Percentiles rank a stretch among this genome's conserved stretches.
phyloP scores from a whole-genome alignment of 2,329 filamentous ascomycete species.

The Cercospora sp. region DNA sequence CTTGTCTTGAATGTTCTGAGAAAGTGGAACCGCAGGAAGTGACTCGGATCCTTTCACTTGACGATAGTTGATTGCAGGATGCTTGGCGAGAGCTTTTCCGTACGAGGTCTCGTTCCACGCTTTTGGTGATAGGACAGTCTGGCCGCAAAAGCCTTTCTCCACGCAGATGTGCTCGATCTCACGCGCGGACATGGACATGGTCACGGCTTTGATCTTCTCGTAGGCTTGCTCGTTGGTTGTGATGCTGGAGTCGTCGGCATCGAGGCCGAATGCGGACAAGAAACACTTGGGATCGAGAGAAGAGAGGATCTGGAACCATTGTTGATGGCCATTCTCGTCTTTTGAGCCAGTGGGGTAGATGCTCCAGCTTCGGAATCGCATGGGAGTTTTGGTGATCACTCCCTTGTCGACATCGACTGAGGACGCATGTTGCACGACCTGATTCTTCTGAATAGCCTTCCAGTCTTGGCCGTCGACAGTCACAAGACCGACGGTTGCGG shows the following conservation, averaged over 20 bases:
- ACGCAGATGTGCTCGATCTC: constrained; percentile 49
- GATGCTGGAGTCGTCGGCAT: constrained; percentile 35
- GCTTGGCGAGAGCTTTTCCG: constrained; percentile 45
- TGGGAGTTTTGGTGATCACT: constrained; percentile 46
- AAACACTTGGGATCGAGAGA: constrained; percentile 50
- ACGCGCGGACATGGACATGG: constrained; percentile 41
- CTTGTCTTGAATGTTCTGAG: constrained; percentile 20
- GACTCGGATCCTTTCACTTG: constrained; percentile 15
- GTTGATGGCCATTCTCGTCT: constrained; percentile 31
- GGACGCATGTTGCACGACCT: constrained; percentile 33
- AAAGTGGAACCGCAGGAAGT: constrained; percentile 18
- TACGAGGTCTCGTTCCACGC: constrained; percentile 49
- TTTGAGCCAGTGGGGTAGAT: constrained; percentile 53
- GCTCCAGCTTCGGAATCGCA: constrained; percentile 46
- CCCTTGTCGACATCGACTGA: constrained; percentile 32
- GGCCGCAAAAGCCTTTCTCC: constrained; percentile 36
- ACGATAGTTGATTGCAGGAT: constrained; percentile 44
- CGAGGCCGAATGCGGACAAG: constrained; percentile 50
- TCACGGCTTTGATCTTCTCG: constrained; percentile 38
- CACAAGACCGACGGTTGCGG: constrained; percentile 45
- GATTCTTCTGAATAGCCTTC: constrained; percentile 34
- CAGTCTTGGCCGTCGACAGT: constrained; percentile 44
- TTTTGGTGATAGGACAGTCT: constrained; percentile 40
- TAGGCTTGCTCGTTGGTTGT: constrained; percentile 39
- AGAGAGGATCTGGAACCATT: constrained; percentile 56